Conservation (phyloP, 768 basidiomycete species). For the Auriculariales sp. region DNA sequence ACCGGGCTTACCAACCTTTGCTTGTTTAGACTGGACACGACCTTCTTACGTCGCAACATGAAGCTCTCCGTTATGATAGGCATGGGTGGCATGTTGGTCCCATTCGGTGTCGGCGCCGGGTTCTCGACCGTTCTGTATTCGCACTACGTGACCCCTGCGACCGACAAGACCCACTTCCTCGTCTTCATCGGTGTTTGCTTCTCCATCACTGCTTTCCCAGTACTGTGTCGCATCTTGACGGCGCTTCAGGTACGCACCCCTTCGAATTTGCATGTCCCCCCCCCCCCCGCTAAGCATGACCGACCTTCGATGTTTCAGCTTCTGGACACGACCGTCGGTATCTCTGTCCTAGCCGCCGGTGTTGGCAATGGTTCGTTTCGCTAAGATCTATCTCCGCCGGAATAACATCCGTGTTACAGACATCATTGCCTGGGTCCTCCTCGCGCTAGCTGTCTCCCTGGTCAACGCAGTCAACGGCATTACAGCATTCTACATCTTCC, state of each 20-base stretch:
- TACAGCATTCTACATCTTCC: slow-evolving; percentile 72
- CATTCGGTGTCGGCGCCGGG: slow-evolving; percentile 74
- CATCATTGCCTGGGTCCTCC: slow-evolving; percentile 63
- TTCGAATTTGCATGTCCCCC: no score
- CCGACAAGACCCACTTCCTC: slow-evolving; percentile 81
- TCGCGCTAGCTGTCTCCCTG: slow-evolving; percentile 83
- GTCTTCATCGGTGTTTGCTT: slow-evolving; percentile 88
- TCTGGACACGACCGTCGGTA: slow-evolving; percentile 81
- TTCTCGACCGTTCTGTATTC: slow-evolving; percentile 57
- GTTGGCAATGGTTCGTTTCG: slow-evolving; percentile 82
- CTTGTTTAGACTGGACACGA: background rate
- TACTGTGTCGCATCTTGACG: slow-evolving; percentile 74
- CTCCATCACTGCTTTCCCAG: slow-evolving; percentile 78
- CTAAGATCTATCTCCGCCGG: slow-evolving; percentile 24
- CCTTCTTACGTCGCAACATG: no score
- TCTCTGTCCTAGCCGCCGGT: slow-evolving; percentile 85
- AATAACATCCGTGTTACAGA: no score
- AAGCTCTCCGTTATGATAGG: slow-evolving; percentile 56
- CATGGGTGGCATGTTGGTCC: slow-evolving; percentile 70
- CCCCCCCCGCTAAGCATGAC: no score
- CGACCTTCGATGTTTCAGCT: slow-evolving; percentile 57
- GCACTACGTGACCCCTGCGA: slow-evolving; percentile 47
- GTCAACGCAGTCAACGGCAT: slow-evolving; percentile 78
- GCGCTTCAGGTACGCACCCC: background rate
- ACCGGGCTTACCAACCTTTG: background rate